Evolutionary conservation across 1,284 basidiomycete genomes (phyloP), one percentile per base, ranked within the genome.

Genomic region (Ceratobasidium theobromae): DNA sequence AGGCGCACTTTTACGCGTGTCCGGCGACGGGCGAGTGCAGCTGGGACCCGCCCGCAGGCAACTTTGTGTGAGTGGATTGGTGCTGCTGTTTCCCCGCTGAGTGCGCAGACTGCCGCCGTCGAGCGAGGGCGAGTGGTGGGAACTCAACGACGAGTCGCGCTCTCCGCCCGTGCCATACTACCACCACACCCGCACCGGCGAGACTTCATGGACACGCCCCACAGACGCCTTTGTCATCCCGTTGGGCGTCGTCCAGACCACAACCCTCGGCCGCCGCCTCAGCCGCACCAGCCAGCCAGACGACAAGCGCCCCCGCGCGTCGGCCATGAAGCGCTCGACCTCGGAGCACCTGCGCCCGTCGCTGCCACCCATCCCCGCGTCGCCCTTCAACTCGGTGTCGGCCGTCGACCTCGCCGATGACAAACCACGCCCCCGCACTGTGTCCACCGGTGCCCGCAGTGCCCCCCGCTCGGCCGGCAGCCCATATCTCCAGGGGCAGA

Each of bases 41-140:
- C 73, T 97, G 94, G 94, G 89, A 93, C 73, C 86, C 93, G 2
- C 93, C 93, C 3, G 82, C 87, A n/a, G 92, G 93, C 14, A 88
- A 90, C 58, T 93, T 94, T 75, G 87, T 95, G 89, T 91, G 74
- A 75, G 86, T 79, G 18, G 1, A 16, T 18, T 6, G 21, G 4
- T 27, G 23, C 2, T 33, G 6, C 28, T 8, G 5, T 14, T 18
- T 30, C 35, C 35, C 21, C 66, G 35, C 25, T 49, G 23, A 40
- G n/a, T 41, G n/a, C 40, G 28, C 57, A 91, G 89, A 49, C 79
- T 98, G 35, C 95, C 94, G 25, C 89, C 91, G 5, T 89, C 82
- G 68, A 81, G 84, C 2, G 86, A 90, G 33, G 95, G 95, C 51
- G 93, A 96, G 75, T 98, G 94, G 94, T 96, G 94, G 93, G 93